Conservation (phyloP, 371 early-diverging fungal species). For the Coemansia sp. region DNA sequence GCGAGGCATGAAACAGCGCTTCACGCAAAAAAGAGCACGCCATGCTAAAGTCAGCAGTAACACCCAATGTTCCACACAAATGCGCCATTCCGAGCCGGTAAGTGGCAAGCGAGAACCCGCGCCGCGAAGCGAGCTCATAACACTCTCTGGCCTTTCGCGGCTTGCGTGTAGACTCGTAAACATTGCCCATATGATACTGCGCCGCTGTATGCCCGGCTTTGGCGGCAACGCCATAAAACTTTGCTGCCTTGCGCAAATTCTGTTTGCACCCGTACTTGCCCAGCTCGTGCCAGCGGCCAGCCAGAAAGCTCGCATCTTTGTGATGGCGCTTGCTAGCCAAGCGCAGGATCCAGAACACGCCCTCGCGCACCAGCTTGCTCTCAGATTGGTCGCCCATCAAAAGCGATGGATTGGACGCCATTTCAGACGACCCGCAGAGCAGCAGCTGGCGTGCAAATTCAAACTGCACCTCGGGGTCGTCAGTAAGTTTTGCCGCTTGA, state of each 20-base stretch:
- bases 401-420: constrained; percentile 24
- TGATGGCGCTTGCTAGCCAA: constrained; percentile 39
- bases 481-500: constrained; percentile 64
- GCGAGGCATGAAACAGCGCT: constrained; percentile 42
- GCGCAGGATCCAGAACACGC: constrained; percentile 49
- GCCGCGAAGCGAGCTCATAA: constrained; percentile 42
- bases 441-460: constrained; percentile 63
- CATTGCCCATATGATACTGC: constrained; percentile 31
- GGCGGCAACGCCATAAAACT: constrained; percentile 34
- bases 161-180: constrained; percentile 30
- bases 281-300: constrained; percentile 49
- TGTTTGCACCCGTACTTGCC: constrained; percentile 45
- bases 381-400: constrained; percentile 22
- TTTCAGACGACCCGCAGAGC: constrained; percentile 43
- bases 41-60: constrained; percentile 45
- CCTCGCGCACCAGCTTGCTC: constrained; percentile 43
- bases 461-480: constrained; percentile 61
- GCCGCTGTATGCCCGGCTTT: constrained; percentile 34
- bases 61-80: constrained; percentile 40
- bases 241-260: constrained; percentile 36
- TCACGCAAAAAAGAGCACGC: constrained; percentile 49
- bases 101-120: constrained; percentile 42
- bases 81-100: constrained; percentile 50
- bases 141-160: constrained; percentile 38
- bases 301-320: constrained; percentile 39